A percentile compares a stretch with the other conserved stretches of the same genome.
These are phyloP conservation scores for Aspergillus unguis DNA, from an alignment of 2,329 filamentous ascomycete species.

Conservation along the genomic window DNA sequence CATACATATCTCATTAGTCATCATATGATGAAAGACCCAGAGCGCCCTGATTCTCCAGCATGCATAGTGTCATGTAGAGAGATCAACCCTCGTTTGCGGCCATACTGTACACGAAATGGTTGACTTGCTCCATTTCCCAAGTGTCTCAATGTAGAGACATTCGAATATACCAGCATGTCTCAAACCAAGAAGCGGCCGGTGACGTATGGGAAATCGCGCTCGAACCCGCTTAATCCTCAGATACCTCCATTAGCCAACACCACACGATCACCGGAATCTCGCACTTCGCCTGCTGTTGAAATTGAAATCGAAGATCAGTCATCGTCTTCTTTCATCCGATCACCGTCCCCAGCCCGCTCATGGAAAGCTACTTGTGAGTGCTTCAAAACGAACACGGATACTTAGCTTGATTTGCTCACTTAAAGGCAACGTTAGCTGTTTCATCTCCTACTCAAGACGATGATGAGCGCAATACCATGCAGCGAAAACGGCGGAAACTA, in stretches of 20 bases:
- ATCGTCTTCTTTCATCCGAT: not conserved
- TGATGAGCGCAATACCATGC: not conserved
- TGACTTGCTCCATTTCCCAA: conserved; percentile 6
- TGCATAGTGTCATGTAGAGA: too few species aligned
- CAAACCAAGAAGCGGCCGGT: conserved; percentile 8
- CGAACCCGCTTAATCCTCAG: not conserved
- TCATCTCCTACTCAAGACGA: not conserved
- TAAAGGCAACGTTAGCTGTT: not conserved
- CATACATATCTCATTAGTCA: too few species aligned
- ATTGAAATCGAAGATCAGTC: not conserved
- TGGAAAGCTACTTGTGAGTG: not conserved
- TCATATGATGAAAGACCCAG: too few species aligned
- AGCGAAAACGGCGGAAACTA: conserved; percentile 14
- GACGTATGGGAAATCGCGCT: conserved; percentile 13
- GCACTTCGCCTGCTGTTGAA: not conserved
- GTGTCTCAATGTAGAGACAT: not conserved
- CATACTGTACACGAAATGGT: not conserved
- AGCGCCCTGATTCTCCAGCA: too few species aligned
- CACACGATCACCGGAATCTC: not conserved
- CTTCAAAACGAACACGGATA: not conserved
- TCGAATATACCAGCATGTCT: conserved; percentile 3
- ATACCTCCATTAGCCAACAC: not conserved
- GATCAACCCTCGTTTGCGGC: not conserved
- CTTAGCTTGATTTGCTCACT: not conserved
- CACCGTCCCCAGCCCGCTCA: not conserved